Base-by-base conservation (phyloP, 495 filamentous ascomycete genomes). In the Oleoguttula mirabilis region DNA sequence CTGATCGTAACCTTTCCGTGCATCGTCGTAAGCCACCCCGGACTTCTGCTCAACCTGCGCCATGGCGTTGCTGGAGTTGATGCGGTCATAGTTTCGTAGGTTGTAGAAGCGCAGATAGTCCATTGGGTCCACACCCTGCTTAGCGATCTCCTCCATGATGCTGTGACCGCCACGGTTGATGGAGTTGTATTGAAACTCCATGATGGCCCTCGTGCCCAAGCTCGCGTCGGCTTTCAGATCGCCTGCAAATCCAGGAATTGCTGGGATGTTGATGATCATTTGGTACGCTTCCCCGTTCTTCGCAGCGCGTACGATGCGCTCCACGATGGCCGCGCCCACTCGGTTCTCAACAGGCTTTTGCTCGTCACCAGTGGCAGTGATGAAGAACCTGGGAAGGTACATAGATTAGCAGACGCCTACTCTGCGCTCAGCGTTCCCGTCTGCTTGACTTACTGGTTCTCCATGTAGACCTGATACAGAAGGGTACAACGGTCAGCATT, bases 81-180 rank as follows among this genome's bases (percentile, higher is more conserved):
- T 83, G 10, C 86, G 79, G 56, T 96, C 88, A 58, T 90, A 94
- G 58, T 77, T 94, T 31, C 88, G 75, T 11, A 96, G 69, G 60
- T 96, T 96, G 67, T 94, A 96, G 67, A 94, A 96, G 21, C 82
- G 73, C 52, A 96, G 92, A 61, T 94, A 94, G 11, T 82, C 68
- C 47, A 44, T 50, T 6, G 47, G 47, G 16, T 50, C 35, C 16
- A 50, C 23, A 3, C 41, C 47, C 10, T 23, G 21, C 17, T 41
- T 23, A n/a, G 43, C 39, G 20, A 94, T 71, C 16, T 68, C 58
- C 61, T 94, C 86, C 65, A 92, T 80, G 48, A 94, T 94, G 51
- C 79, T 85, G 61, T 80, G 66, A 2, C 84, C 85, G 23, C 84
- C 84, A n/a, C 90, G 76, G 61, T 79, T 88, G 64, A 96, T 94